Percentiles rank a stretch among this genome's conserved stretches.
Conservation (phyloP, 2,329 filamentous ascomycete genomes). For the Neonectria punicea region DNA sequence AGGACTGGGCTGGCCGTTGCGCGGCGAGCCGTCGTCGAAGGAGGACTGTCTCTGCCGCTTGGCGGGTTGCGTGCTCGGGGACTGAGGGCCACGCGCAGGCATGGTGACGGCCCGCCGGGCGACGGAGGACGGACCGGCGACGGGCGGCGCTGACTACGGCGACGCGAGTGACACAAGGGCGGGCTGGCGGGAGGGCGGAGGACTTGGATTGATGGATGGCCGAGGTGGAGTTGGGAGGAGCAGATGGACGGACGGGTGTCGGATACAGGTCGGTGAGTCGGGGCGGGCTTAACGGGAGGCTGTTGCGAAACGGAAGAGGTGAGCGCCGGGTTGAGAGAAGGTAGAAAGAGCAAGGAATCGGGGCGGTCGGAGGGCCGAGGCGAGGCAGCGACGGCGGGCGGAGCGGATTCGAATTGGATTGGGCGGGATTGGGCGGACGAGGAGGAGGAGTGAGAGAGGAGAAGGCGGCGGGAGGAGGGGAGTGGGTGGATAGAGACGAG, state of each 20-base stretch:
- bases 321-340: conserved; percentile 15
- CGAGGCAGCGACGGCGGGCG: conserved; percentile 14
- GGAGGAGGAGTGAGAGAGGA: conserved; percentile 9
- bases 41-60: conserved; percentile 69
- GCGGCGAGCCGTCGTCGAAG: conserved; percentile 57
- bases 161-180: conserved; percentile 9
- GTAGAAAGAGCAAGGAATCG: not conserved
- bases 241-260: conserved; percentile 2
- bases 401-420: conserved; percentile 25
- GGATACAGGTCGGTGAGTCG: conserved; percentile 16
- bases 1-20: conserved; percentile 44
- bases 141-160: conserved; percentile 19
- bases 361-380: conserved; percentile 7
- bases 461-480: conserved; percentile 1
- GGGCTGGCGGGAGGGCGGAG: not conserved
- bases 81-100: conserved; percentile 61
- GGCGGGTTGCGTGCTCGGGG: conserved; percentile 61
- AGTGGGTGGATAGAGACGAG: conserved; percentile 1
- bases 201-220: conserved; percentile 16
- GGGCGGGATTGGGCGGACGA: conserved; percentile 23
- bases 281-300: not conserved
- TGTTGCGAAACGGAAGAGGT: conserved; percentile 15
- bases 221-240: conserved; percentile 8
- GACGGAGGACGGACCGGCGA: conserved; percentile 36
- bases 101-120: conserved; percentile 47